Conservation (phyloP, 1,284 basidiomycete genomes). For the Heliocybe sulcata region DNA sequence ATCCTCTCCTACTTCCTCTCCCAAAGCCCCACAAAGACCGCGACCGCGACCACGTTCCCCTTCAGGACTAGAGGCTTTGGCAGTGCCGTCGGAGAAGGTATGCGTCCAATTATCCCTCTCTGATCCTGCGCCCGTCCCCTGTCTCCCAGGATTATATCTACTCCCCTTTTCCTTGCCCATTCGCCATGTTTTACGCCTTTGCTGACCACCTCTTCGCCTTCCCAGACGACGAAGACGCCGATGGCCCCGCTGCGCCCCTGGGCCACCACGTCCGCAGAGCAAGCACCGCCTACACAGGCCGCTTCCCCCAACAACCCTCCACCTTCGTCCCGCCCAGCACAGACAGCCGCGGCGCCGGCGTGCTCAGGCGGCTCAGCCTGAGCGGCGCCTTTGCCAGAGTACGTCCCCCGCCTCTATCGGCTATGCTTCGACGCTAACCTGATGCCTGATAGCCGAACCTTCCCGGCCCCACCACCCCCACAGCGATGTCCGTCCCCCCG, state of each 20-base stretch:
- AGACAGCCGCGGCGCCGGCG: conserved; percentile 55
- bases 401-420: conserved; percentile 14
- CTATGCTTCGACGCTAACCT: conserved; percentile 5
- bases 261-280: conserved; percentile 39
- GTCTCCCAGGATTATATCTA: neutral
- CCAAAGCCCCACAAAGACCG: conserved; percentile 44
- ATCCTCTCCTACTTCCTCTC: conserved; percentile 63
- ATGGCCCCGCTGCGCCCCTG: conserved; percentile 17
- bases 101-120: conserved; percentile 10
- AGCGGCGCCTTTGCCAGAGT: conserved; percentile 53
- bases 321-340: conserved; percentile 25
- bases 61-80: conserved; percentile 43
- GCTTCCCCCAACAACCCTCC: conserved; percentile 34
- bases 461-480: conserved; percentile 16
- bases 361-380: conserved; percentile 66
- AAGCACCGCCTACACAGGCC: conserved; percentile 35
- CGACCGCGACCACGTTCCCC: conserved; percentile 42
- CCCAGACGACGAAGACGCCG: conserved; percentile 30
- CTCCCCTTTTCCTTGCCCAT: too few species aligned
- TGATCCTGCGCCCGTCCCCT: conserved; percentile 2
- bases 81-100: conserved; percentile 55
- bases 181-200: conserved; percentile 1
- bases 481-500: conserved; percentile 10
- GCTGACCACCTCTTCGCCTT: conserved; percentile 3
- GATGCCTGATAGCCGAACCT: neutral